phyloP scores from a whole-genome alignment of 2,329 filamentous ascomycete genomes.

The Rasamsonia emersonii region DNA sequence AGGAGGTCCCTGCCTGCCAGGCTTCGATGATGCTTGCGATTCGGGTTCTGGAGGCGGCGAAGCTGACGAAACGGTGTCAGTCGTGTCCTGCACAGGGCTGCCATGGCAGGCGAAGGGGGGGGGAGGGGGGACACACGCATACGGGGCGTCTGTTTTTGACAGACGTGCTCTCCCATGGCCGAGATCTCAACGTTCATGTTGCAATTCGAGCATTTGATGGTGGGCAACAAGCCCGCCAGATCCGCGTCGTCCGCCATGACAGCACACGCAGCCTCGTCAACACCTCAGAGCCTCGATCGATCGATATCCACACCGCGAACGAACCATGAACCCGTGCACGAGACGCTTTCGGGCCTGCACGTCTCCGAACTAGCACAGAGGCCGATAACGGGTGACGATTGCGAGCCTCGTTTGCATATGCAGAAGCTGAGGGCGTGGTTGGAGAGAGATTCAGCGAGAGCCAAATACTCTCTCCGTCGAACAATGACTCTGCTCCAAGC shows the following conservation, averaged over 20 bases:
- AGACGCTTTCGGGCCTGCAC: not conserved
- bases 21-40: constrained; percentile 19
- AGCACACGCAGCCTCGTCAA: not conserved
- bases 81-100: no score
- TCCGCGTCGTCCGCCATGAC: constrained; percentile 37
- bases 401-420: no score
- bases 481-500: no score
- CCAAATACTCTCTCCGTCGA: no score
- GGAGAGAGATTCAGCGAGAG: no score
- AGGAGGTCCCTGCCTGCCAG: constrained; percentile 40
- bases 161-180: constrained; percentile 77
- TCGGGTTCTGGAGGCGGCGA: constrained; percentile 15
- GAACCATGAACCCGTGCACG: not conserved
- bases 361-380: no score
- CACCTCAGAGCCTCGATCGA: constrained; percentile 19
- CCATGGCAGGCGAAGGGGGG: no score
- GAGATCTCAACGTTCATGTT: constrained; percentile 71
- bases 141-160: constrained; percentile 40
- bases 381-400: not conserved
- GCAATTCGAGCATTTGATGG: constrained; percentile 82
- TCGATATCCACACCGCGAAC: constrained; percentile 27
- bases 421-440: no score
- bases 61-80: constrained; percentile 19
- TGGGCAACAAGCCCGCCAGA: constrained; percentile 64
- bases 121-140: constrained; percentile 12